Conservation (phyloP, 2,329 filamentous ascomycete species). For the Alternaria atra region DNA sequence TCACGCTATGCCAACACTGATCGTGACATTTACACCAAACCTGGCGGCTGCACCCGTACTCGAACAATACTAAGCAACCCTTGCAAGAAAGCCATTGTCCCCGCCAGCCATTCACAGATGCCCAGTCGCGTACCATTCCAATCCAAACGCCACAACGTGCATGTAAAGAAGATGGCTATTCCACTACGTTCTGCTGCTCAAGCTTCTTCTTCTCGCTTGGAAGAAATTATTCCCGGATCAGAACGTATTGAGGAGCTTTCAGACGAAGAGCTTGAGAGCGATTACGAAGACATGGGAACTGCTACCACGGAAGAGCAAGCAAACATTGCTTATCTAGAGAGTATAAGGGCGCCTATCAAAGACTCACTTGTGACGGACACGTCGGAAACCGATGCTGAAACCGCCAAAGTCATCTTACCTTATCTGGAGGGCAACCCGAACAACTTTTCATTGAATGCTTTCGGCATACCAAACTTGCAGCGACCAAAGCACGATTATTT, state of each 20-base stretch:
- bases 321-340: conserved; percentile 42
- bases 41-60: conserved; percentile 15
- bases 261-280: conserved; percentile 38
- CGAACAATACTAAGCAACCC: conserved; percentile 43
- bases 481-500: conserved; percentile 69
- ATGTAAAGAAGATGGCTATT: conserved; percentile 38
- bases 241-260: conserved; percentile 50
- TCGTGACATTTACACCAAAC: conserved; percentile 18
- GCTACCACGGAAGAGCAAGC: conserved; percentile 38
- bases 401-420: conserved; percentile 73
- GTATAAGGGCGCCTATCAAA: conserved; percentile 63
- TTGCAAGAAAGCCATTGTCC: conserved; percentile 36
- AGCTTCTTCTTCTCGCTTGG: conserved; percentile 34
- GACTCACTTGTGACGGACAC: conserved; percentile 74
- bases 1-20: background rate
- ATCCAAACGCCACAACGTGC: conserved; percentile 1
- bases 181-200: conserved; percentile 30
- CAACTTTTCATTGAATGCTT: conserved; percentile 67
- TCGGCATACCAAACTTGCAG: conserved; percentile 79
- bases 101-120: conserved; percentile 29
- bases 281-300: conserved; percentile 50
- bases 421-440: conserved; percentile 67
- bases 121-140: conserved; percentile 18
- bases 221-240: conserved; percentile 37
- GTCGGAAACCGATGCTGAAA: conserved; percentile 73